Percentiles rank a stretch among this genome's conserved stretches.
Evolutionary conservation across 163 green algal genomes (phyloP).

Genomic region (Botryococcus braunii): DNA sequence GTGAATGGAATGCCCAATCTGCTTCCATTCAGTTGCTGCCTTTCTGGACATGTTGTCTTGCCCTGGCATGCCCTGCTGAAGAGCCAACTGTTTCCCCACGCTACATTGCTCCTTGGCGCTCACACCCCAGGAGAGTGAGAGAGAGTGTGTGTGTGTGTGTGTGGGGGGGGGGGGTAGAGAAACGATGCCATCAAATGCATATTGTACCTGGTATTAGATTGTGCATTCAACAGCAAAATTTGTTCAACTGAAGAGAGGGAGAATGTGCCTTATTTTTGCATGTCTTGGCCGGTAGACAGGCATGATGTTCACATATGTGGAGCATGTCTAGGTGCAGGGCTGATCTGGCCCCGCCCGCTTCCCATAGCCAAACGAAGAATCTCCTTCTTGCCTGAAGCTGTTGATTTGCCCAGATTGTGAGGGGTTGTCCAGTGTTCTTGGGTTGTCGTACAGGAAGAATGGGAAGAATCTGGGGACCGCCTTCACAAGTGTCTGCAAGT

Average conservation of each 20-base stretch:
- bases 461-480: constrained; percentile 48
- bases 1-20: no score
- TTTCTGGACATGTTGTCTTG: background rate
- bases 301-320: no score
- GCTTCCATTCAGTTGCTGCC: background rate
- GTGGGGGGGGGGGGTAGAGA: no score
- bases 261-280: no score
- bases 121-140: no score
- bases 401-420: background rate
- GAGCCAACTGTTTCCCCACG: background rate
- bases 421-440: background rate
- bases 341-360: background rate
- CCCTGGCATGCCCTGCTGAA: background rate
- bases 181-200: no score
- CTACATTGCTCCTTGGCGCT: no score
- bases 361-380: background rate
- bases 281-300: no score
- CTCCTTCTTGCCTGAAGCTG: background rate
- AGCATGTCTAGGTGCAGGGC: background rate
- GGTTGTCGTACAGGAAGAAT: constrained; percentile 41
- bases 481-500: constrained; percentile 27
- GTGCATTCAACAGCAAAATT: no score
- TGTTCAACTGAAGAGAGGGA: no score
- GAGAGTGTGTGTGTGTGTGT: no score
- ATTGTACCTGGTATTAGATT: no score